Conservation (phyloP, 768 basidiomycete species). For the Porphyrellus cyaneotinctus region DNA sequence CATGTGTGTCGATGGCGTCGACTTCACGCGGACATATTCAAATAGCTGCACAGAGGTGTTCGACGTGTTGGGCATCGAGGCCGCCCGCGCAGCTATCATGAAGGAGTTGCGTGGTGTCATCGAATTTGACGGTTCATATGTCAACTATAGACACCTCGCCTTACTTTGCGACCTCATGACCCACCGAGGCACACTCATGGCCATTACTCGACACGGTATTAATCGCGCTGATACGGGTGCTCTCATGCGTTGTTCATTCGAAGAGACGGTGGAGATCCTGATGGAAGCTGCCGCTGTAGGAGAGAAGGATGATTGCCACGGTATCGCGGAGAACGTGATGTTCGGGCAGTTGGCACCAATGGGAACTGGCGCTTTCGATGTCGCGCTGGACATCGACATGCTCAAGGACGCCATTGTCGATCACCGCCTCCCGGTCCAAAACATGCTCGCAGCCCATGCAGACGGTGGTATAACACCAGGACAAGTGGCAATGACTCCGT, state of each 20-base stretch:
- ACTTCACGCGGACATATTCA: slow-evolving; percentile 89
- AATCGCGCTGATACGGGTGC: slow-evolving; percentile 99
- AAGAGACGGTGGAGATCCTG: slow-evolving; percentile 98
- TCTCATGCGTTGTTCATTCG: slow-evolving; percentile 97
- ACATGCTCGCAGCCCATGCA: slow-evolving; percentile 69
- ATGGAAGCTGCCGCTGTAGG: slow-evolving; percentile 99
- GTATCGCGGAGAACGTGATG: slow-evolving; percentile 98
- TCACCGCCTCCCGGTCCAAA: slow-evolving; percentile 84
- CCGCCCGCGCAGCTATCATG: slow-evolving; percentile 90
- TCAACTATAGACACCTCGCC: slow-evolving; percentile 96
- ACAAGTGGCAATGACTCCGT: slow-evolving; percentile 93
- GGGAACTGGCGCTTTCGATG: slow-evolving; percentile 96
- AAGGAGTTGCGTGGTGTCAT: slow-evolving; percentile 93
- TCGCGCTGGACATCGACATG: slow-evolving; percentile 96
- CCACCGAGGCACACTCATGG: slow-evolving; percentile 90
- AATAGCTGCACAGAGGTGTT: slow-evolving; percentile 97
- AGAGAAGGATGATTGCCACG: slow-evolving; percentile 97
- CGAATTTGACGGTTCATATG: slow-evolving; percentile 99
- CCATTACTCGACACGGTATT: slow-evolving; percentile 98
- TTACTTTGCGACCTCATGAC: slow-evolving; percentile 99
- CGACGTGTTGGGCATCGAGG: slow-evolving; percentile 94
- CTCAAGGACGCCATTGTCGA: slow-evolving; percentile 98
- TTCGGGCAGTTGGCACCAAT: slow-evolving; percentile 99
- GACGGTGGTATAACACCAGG: slow-evolving; percentile 91
- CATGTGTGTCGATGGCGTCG: slow-evolving; percentile 93